A percentile compares a stretch with the other conserved stretches of the same genome.
These are phyloP conservation scores for Panus rudis DNA, from an alignment of 768 basidiomycete species.

Conservation along the genomic window DNA sequence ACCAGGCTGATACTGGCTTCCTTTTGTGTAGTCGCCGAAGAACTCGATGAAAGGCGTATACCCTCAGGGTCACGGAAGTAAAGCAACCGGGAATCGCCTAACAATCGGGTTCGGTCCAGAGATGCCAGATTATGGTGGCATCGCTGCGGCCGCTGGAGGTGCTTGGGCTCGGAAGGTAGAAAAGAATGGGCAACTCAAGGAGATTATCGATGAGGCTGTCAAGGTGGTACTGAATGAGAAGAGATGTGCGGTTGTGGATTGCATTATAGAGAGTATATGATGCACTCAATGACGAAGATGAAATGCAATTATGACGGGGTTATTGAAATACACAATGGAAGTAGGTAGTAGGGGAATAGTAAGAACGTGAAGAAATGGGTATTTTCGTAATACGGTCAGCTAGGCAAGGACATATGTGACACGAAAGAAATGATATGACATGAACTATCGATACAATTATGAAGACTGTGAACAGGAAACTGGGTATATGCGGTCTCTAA, in stretches of 20 bases:
- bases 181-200: constrained; percentile 24
- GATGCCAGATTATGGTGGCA: constrained; percentile 51
- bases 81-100: constrained; percentile 37
- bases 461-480: too few species aligned
- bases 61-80: constrained; percentile 46
- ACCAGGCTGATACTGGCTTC: neutral
- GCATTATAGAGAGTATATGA: constrained; percentile 33
- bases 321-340: too few species aligned
- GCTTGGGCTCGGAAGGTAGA: constrained; percentile 52
- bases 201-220: constrained; percentile 41
- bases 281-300: too few species aligned
- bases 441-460: too few species aligned
- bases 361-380: too few species aligned
- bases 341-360: too few species aligned
- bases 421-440: too few species aligned
- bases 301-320: too few species aligned
- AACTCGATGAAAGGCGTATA: constrained; percentile 61
- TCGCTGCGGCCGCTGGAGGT: constrained; percentile 61
- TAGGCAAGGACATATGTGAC: too few species aligned
- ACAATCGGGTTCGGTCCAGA: constrained; percentile 61
- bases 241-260: constrained; percentile 62
- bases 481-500: too few species aligned
- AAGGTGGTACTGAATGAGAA: constrained; percentile 48
- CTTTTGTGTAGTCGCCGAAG: constrained; percentile 42
- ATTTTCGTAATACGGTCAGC: too few species aligned